Evolutionary conservation across 306 rosid species (phyloP).

Genomic region (Quercus glauca): DNA sequence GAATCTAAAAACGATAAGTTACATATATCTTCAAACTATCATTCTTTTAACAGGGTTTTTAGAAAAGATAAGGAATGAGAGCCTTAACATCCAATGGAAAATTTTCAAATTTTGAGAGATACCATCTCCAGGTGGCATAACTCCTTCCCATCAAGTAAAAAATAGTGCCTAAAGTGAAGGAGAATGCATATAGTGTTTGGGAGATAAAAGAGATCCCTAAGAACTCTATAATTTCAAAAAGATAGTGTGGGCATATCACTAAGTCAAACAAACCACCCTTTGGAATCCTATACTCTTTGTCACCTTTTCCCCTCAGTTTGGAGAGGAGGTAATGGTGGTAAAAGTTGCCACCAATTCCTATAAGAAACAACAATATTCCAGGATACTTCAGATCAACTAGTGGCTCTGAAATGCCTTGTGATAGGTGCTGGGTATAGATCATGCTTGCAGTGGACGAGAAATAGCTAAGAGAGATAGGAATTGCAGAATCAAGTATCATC

Average conservation of each 20-base stretch:
- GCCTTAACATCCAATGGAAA: constrained; percentile 69
- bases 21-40: neutral
- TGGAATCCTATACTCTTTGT: constrained; percentile 68
- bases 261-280: constrained; percentile 71
- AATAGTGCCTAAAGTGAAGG: constrained; percentile 44
- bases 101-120: constrained; percentile 66
- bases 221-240: constrained; percentile 60
- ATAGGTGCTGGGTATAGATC: constrained; percentile 58
- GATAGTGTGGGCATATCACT: constrained; percentile 77
- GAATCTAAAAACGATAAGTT: neutral
- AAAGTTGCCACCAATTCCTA: constrained; percentile 72
- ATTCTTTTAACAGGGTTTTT: neutral
- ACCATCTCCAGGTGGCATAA: constrained; percentile 68
- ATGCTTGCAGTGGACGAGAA: constrained; percentile 37
- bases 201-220: constrained; percentile 30
- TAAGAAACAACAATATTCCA: constrained; percentile 49
- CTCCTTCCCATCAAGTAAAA: constrained; percentile 73
- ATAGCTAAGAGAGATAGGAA: constrained; percentile 55
- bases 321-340: constrained; percentile 79
- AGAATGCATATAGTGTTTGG: constrained; percentile 50
- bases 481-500: constrained; percentile 43
- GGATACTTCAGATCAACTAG: constrained; percentile 38
- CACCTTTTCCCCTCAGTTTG: constrained; percentile 52
- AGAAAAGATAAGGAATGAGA: constrained; percentile 59
- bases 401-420: constrained; percentile 57